Percentiles rank a stretch among this genome's conserved stretches.
These are phyloP conservation scores for Pulveroboletus sp. DNA, from an alignment of 768 basidiomycete genomes.

Conservation along the genomic window DNA sequence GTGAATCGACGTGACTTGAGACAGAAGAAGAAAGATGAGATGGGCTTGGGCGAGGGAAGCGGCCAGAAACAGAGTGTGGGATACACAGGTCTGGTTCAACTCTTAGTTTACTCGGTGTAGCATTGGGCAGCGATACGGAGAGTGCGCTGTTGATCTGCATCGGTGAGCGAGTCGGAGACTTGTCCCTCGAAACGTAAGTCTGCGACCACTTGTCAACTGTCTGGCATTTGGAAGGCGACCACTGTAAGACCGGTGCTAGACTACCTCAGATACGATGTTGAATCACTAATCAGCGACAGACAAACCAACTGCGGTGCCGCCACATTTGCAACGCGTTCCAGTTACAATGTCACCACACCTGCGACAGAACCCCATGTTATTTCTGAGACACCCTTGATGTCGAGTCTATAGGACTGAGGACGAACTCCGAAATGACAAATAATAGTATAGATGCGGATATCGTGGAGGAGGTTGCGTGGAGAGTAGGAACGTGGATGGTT, in stretches of 20 bases:
- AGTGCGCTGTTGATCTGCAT: slow-evolving; percentile 18
- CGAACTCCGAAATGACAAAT: background rate
- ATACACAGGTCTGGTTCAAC: slow-evolving; percentile 2
- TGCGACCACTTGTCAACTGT: slow-evolving; percentile 72
- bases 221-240: slow-evolving; percentile 41
- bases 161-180: slow-evolving; percentile 39
- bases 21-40: slow-evolving; percentile 32
- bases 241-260: slow-evolving; percentile 65
- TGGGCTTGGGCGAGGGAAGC: slow-evolving; percentile 49
- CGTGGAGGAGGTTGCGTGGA: slow-evolving; percentile 3
- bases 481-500: background rate
- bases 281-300: slow-evolving; percentile 14
- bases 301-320: slow-evolving; percentile 75
- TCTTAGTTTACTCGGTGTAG: slow-evolving; percentile 5
- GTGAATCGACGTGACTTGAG: slow-evolving; percentile 48
- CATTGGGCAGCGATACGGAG: slow-evolving; percentile 9
- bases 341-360: slow-evolving; percentile 80
- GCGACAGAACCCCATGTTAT: slow-evolving; percentile 75
- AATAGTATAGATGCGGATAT: background rate
- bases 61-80: slow-evolving; percentile 25
- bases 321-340: slow-evolving; percentile 71
- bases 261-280: slow-evolving; percentile 12
- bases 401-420: background rate
- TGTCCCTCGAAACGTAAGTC: slow-evolving; percentile 62
- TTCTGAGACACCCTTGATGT: background rate